Percentiles rank a stretch among this genome's conserved stretches.
Conservation (phyloP, 352 stramenopile species). For the Aphanomyces stellatus region DNA sequence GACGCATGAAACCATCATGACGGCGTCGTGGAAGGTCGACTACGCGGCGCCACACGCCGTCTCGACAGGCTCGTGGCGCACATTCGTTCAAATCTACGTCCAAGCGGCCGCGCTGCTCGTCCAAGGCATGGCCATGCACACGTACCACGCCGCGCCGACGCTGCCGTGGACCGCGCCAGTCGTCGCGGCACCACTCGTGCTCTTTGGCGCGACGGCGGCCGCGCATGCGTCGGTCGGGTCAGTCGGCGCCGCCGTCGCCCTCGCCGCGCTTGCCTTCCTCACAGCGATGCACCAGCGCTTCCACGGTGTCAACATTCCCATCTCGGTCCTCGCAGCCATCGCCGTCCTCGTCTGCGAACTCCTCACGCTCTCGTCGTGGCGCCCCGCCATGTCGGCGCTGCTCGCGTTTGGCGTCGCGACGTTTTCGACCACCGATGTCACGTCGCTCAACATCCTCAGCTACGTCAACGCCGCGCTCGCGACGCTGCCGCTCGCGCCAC, state of each 20-base stretch:
- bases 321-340: background rate
- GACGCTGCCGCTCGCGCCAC: background rate
- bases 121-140: background rate
- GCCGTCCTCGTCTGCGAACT: background rate
- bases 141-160: conserved; percentile 7
- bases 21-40: conserved; percentile 15
- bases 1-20: conserved; percentile 5
- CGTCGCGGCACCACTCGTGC: background rate
- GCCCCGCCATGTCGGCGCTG: background rate
- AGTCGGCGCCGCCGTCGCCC: background rate
- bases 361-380: background rate
- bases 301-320: background rate
- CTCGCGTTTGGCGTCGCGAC: background rate
- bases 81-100: background rate
- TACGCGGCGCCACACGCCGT: background rate
- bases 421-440: background rate
- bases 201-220: background rate
- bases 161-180: background rate
- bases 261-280: background rate
- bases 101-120: background rate
- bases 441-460: background rate
- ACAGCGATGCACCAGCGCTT: background rate
- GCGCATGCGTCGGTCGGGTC: too few relatives aligned
- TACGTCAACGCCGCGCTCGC: background rate
- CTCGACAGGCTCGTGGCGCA: conserved; percentile 7